phyloP scores from a whole-genome alignment of 208 protist genomes.

The Balamuthia mandrillaris region DNA sequence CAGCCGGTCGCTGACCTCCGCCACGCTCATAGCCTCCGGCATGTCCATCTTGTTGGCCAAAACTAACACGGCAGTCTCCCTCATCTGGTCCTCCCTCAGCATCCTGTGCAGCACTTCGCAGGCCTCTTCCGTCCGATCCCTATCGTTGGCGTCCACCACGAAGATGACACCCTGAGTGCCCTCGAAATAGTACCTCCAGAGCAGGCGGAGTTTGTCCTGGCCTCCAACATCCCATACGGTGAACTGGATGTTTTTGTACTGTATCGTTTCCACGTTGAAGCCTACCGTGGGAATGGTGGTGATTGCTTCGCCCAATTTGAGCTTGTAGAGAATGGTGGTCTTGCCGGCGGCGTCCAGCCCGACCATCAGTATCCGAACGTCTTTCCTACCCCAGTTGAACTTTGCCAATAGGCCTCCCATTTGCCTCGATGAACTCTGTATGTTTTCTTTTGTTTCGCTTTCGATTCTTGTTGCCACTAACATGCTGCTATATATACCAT shows the following conservation, averaged over 20 bases:
- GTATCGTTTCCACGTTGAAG: conserved; percentile 94
- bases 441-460: too few relatives aligned
- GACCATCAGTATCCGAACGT: too few relatives aligned
- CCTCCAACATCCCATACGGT: conserved; percentile 82
- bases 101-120: conserved; percentile 74
- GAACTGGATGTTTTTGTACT: conserved; percentile 91
- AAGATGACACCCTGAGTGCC: conserved; percentile 84
- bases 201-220: conserved; percentile 52
- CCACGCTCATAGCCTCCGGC: conserved; percentile 74
- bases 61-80: conserved; percentile 77
- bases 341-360: neutral
- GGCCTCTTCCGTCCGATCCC: conserved; percentile 74
- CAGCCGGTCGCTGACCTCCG: conserved; percentile 73
- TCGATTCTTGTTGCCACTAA: too few relatives aligned
- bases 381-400: too few relatives aligned
- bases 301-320: conserved; percentile 85
- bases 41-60: conserved; percentile 89
- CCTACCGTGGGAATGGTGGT: conserved; percentile 94
- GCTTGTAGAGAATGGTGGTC: conserved; percentile 88
- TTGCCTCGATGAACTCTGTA: too few relatives aligned
- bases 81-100: conserved; percentile 80
- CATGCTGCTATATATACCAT: too few relatives aligned
- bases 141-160: conserved; percentile 83
- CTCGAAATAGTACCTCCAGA: conserved; percentile 84
- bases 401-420: too few relatives aligned